A percentile compares a stretch with the other conserved stretches of the same genome.
phyloP scores from a whole-genome alignment of 768 basidiomycete genomes.

The Agrocybe pediades region DNA sequence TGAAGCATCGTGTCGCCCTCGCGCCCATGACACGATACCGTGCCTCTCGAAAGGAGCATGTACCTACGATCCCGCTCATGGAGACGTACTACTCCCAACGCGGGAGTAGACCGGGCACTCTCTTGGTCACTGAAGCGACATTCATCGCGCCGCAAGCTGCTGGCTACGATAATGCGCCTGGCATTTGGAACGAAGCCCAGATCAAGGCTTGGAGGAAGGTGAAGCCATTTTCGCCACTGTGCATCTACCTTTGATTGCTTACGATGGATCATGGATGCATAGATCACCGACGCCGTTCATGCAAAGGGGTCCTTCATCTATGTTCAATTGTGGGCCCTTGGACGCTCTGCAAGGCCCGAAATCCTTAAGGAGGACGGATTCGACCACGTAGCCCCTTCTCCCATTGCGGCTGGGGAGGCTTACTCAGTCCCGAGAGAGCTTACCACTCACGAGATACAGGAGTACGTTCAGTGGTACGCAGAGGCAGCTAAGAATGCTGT shows the following conservation, averaged over 20 bases:
- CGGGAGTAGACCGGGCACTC: conserved; percentile 44
- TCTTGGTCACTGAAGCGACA: conserved; percentile 61
- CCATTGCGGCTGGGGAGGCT: conserved; percentile 19
- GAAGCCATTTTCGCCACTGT: too few species aligned
- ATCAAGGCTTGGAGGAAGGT: conserved; percentile 54
- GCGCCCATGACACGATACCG: conserved; percentile 53
- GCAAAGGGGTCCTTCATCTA: conserved; percentile 46
- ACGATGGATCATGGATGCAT: too few species aligned
- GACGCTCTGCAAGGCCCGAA: conserved; percentile 37
- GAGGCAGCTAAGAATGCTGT: conserved; percentile 59
- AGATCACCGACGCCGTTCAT: conserved; percentile 52
- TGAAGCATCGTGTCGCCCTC: conserved; percentile 54
- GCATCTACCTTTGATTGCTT: too few species aligned
- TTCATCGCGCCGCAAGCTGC: conserved; percentile 48
- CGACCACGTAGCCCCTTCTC: conserved; percentile 35
- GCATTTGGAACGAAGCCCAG: conserved; percentile 53
- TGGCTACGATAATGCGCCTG: conserved; percentile 40
- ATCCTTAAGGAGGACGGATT: conserved; percentile 37
- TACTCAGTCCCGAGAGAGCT: conserved; percentile 39
- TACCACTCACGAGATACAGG: conserved; percentile 48
- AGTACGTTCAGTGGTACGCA: conserved; percentile 51
- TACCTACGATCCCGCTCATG: conserved; percentile 33
- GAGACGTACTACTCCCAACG: conserved; percentile 52
- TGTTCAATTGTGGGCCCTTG: conserved; percentile 61
- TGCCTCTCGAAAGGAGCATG: conserved; percentile 35